Evolutionary conservation across 495 filamentous ascomycete genomes (phyloP), one percentile per base, ranked within the genome.

Genomic region (Xylaria flabelliformis): DNA sequence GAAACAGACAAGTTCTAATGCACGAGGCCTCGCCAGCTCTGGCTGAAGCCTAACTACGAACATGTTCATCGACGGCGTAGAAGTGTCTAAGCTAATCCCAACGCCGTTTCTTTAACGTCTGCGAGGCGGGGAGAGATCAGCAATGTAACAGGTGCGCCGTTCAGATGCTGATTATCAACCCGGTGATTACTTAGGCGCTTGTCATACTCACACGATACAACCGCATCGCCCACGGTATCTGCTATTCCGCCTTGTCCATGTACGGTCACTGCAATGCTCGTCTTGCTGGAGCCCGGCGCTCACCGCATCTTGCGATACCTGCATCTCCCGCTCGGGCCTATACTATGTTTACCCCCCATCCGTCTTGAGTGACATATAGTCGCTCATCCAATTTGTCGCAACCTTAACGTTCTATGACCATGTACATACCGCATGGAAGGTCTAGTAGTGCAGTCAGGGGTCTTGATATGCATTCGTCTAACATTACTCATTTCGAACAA

Each of bases 391-490:
- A 12, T 59, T 36, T 17, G 5, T 46, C 53, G 19, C 34, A 46
- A 12, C 36, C 41, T 36, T 24, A 6, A 58, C 48, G 41, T 48
- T 48, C 53, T 13, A 55, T 26, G 53, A 21, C 50, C 51, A 59
- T 69, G 53, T 48, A 21, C 26, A 46, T 48, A 21, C 21, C 67
- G 51, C 26, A 29, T 55, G 36, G 29, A 29, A 26, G 42, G 42
- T 44, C 34, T 44, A 24, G 4, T 44, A 36, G 17, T 42, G 44
- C n/a, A 67, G 34, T 21, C 36, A 67, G 50, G 50, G 36, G n/a
- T 12, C 50, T 67, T 46, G 9, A 36, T n/a, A 50, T 48, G 19
- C 19, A 46, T 46, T 64, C 69, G 69, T 64, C 48, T 71, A 71
- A 46, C 15, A 64, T 64, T 64, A 3, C 69, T 61, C 44, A 44